These are phyloP conservation scores for Stephanocyclus meneghinianus DNA, from an alignment of 352 stramenopile genomes.

Conservation along the genomic window DNA sequence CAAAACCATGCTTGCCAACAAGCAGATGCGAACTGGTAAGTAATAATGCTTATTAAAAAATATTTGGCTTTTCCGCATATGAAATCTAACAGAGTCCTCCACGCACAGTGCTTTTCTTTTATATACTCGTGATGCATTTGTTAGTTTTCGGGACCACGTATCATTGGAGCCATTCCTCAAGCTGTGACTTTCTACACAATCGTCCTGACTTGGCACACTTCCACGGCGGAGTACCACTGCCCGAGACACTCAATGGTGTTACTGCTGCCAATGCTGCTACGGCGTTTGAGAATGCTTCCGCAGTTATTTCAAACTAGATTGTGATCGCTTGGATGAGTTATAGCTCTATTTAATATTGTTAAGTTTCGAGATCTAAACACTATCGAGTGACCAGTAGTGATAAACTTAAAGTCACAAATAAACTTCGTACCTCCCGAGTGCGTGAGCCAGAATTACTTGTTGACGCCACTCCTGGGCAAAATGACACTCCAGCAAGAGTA, in stretches of 20 bases:
- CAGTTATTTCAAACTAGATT: not conserved
- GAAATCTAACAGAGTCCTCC: not conserved
- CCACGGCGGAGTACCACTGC: constrained; percentile 44
- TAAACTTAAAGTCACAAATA: not conserved
- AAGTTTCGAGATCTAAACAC: too few species aligned
- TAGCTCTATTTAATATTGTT: too few species aligned
- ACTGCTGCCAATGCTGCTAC: constrained; percentile 1
- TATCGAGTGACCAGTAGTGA: not conserved
- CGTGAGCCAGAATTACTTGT: not conserved
- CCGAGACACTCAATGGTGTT: constrained; percentile 18
- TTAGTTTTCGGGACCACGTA: constrained; percentile 82
- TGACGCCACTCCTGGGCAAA: constrained; percentile 38
- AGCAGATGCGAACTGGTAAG: constrained; percentile 68
- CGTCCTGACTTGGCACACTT: constrained; percentile 48
- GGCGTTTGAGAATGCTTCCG: not conserved
- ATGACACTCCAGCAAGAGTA: constrained; percentile 30
- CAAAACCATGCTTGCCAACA: constrained; percentile 72
- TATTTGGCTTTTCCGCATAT: not conserved
- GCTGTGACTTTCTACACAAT: constrained; percentile 37
- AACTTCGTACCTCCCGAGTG: too few species aligned
- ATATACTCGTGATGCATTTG: constrained; percentile 75
- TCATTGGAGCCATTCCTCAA: constrained; percentile 71
- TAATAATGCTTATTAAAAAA: not conserved
- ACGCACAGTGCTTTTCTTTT: constrained; percentile 76
- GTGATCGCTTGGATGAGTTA: not conserved